Conservation (phyloP, 2,329 filamentous ascomycete species). For the Cercospora citrullina region DNA sequence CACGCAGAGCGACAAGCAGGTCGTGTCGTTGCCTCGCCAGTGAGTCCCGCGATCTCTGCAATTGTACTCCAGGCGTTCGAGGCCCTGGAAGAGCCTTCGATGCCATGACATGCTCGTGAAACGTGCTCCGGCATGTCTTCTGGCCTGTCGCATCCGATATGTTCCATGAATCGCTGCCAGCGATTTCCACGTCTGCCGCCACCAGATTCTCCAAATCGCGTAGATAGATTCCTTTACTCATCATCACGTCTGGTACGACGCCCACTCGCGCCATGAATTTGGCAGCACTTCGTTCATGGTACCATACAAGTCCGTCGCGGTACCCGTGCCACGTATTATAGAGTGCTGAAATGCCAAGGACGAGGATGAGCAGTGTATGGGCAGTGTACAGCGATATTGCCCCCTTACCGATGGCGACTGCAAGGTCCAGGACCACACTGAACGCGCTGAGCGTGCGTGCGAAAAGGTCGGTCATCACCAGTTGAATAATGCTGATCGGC, state of each 20-base stretch:
- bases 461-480: slow-evolving; percentile 37
- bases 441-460: slow-evolving; percentile 30
- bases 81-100: slow-evolving; percentile 17
- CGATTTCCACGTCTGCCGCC: slow-evolving; percentile 36
- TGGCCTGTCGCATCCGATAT: background rate
- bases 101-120: slow-evolving; percentile 33
- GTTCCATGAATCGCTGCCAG: slow-evolving; percentile 10
- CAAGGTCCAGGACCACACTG: slow-evolving; percentile 45
- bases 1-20: slow-evolving; percentile 81
- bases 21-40: slow-evolving; percentile 86
- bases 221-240: slow-evolving; percentile 84
- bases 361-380: slow-evolving; percentile 69
- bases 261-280: slow-evolving; percentile 81
- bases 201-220: slow-evolving; percentile 70
- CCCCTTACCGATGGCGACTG: slow-evolving; percentile 39
- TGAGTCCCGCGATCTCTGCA: slow-evolving; percentile 78
- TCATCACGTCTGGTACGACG: slow-evolving; percentile 72
- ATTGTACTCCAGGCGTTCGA: slow-evolving; percentile 44
- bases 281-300: slow-evolving; percentile 76
- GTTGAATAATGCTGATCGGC: slow-evolving; percentile 29
- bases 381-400: slow-evolving; percentile 47
- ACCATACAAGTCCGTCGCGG: slow-evolving; percentile 74
- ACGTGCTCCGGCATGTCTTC: slow-evolving; percentile 38
- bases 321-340: slow-evolving; percentile 76
- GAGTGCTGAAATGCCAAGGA: slow-evolving; percentile 68